These are phyloP conservation scores for Amorphotheca resinae DNA, from an alignment of 495 filamentous ascomycete species.

Conservation along the genomic window DNA sequence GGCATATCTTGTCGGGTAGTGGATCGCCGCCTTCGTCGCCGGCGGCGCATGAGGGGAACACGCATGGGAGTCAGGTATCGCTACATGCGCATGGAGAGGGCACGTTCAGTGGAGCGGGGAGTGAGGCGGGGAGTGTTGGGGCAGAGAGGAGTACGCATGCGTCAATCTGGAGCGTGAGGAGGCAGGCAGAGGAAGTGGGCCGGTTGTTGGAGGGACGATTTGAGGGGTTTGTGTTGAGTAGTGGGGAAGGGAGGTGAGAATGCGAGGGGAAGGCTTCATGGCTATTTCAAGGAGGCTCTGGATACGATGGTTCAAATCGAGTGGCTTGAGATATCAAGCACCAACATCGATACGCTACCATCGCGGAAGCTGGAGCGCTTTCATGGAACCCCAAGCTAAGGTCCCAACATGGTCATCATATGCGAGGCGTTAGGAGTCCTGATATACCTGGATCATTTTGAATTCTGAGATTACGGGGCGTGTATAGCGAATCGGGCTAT, in stretches of 20 bases:
- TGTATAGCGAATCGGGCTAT: too few relatives aligned
- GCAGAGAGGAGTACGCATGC: slow-evolving; percentile 3
- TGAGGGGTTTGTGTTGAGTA: slow-evolving; percentile 17
- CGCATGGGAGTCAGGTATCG: neutral
- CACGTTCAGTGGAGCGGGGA: slow-evolving; percentile 7
- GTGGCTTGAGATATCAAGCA: too few relatives aligned
- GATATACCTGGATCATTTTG: too few relatives aligned
- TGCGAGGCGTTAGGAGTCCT: too few relatives aligned
- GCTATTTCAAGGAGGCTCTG: too few relatives aligned
- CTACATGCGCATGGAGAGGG: neutral
- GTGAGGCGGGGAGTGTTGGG: slow-evolving; percentile 15
- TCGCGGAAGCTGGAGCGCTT: too few relatives aligned
- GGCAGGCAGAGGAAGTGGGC: slow-evolving; percentile 18
- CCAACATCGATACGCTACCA: too few relatives aligned
- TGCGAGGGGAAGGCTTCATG: neutral
- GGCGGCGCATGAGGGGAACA: neutral
- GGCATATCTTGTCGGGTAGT: neutral
- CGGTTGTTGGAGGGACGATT: slow-evolving; percentile 16
- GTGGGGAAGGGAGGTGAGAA: neutral
- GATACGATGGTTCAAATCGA: too few relatives aligned
- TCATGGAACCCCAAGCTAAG: too few relatives aligned
- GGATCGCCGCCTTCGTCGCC: slow-evolving; percentile 12
- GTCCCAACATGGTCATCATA: too few relatives aligned
- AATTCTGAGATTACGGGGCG: too few relatives aligned
- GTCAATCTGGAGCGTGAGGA: slow-evolving; percentile 13